Evolutionary conservation across 176 grass and related monocot species (phyloP), one percentile per base, ranked within the genome.

Genomic region (Panicum miliaceum): DNA sequence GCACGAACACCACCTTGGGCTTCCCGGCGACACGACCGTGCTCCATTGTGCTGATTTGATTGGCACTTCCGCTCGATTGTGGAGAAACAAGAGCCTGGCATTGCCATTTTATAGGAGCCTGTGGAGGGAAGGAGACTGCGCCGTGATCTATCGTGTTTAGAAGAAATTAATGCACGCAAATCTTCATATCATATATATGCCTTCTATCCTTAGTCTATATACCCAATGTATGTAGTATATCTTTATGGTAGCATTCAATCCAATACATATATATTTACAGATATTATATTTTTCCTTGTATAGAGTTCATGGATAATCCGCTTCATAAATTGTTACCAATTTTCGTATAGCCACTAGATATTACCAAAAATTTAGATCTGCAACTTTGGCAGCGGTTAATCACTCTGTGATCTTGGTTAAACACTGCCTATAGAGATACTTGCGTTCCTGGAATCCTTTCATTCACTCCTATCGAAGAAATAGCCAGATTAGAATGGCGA

Each of bases 1-100:
- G 84, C 14, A 97, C 88, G 26, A 97, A 86, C 0, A 94, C 81
- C 48, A 91, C 90, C 73, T 94, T 97, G 6, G 68, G 88, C 67
- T 90, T 94, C 8, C 29, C 43, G 1, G 23, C n/a, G 32, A 2
- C 23, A 8, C 65, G 25, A 29, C 22, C 64, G 10, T 70, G 9
- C 51, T 82, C 66, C 67, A 82, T 82, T 71, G 3, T 43, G 22
- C 3, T 16, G 37, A 6, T 25, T 8, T 15, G 53, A 8, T 57
- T 56, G 12, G 14, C 0, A 7, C 0, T 27, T 25, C 34, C 29
- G 18, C 8, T n/a, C 18, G 20, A 56, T 56, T 13, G 54, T 78
- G 15, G 14, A 62, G 8, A 15, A 47, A 6, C 23, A 26, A 1
- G 12, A 60, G 56, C 3, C 7, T 7, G n/a, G 37, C 8, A 3